Percentiles rank a stretch among this genome's conserved stretches.
Conservation (phyloP, 148 eudicot genomes). For the Rhododendron henanense region DNA sequence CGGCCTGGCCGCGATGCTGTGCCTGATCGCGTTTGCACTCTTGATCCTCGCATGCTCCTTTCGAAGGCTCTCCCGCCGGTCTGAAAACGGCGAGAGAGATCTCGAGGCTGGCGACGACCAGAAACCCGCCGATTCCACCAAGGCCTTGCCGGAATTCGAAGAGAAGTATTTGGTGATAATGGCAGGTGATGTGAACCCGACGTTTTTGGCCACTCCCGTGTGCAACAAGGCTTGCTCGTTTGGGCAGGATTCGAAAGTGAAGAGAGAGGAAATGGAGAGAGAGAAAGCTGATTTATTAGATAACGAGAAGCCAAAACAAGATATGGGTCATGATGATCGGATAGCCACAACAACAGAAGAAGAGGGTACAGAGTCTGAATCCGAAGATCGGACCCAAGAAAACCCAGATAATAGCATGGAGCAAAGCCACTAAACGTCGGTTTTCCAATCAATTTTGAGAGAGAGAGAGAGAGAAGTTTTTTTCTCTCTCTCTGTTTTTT, state of each 20-base stretch:
- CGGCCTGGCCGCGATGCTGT: conserved; percentile 76
- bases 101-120: conserved; percentile 31
- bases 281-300: neutral
- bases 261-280: conserved; percentile 7
- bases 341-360: neutral
- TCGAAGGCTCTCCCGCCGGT: conserved; percentile 39
- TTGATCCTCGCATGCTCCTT: conserved; percentile 69
- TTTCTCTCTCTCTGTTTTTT: neutral
- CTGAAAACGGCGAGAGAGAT: conserved; percentile 22
- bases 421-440: neutral
- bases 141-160: conserved; percentile 21
- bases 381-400: neutral
- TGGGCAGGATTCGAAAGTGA: conserved; percentile 3
- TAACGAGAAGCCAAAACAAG: neutral
- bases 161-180: conserved; percentile 53
- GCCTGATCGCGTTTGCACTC: conserved; percentile 72
- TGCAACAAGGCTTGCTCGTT: conserved; percentile 22
- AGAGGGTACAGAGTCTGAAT: neutral
- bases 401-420: neutral
- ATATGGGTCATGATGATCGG: neutral
- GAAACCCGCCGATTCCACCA: neutral
- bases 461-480: neutral
- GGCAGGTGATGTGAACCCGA: conserved; percentile 63
- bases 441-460: neutral
- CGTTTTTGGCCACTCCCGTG: conserved; percentile 56